phyloP scores from a whole-genome alignment of 192 early-diverging fungal species.

The Glomus cerebriforme region DNA sequence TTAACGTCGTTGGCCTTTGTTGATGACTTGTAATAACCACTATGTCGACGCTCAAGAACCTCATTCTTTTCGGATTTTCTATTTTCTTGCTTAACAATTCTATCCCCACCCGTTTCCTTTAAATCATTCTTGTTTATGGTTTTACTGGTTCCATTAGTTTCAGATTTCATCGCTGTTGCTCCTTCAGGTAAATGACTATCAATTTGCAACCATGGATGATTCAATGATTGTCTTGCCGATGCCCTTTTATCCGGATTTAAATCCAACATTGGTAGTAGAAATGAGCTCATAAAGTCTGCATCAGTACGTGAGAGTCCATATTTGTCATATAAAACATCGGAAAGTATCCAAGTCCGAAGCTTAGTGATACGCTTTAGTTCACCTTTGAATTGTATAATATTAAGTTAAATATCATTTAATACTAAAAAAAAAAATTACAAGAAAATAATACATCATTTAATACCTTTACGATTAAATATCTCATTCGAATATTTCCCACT shows the following conservation, averaged over 20 bases:
- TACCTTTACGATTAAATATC: slow-evolving; percentile 78
- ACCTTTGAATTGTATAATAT: slow-evolving; percentile 44
- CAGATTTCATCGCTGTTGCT: not conserved
- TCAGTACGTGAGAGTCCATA: slow-evolving; percentile 74
- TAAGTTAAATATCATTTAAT: not conserved
- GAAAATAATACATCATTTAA: not conserved
- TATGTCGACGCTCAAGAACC: not conserved
- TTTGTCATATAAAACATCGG: slow-evolving; percentile 88
- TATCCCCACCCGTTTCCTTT: not conserved
- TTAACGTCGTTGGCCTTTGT: not conserved
- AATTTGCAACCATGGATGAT: slow-evolving; percentile 55
- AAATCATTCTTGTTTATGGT: not conserved
- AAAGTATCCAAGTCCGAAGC: slow-evolving; percentile 78
- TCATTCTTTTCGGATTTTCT: not conserved
- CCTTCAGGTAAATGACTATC: not conserved
- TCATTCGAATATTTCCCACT: slow-evolving; percentile 83
- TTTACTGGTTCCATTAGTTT: not conserved
- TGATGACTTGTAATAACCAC: not conserved
- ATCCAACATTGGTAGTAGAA: slow-evolving; percentile 83
- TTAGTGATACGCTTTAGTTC: slow-evolving; percentile 88
- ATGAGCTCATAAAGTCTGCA: slow-evolving; percentile 73
- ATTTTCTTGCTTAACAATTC: not conserved
- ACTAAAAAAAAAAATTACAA: not conserved
- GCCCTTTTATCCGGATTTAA: slow-evolving; percentile 60
- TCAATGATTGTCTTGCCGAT: slow-evolving; percentile 56